Base-by-base conservation (phyloP, 176 grass and related monocot species). In the Carex kokanica region DNA sequence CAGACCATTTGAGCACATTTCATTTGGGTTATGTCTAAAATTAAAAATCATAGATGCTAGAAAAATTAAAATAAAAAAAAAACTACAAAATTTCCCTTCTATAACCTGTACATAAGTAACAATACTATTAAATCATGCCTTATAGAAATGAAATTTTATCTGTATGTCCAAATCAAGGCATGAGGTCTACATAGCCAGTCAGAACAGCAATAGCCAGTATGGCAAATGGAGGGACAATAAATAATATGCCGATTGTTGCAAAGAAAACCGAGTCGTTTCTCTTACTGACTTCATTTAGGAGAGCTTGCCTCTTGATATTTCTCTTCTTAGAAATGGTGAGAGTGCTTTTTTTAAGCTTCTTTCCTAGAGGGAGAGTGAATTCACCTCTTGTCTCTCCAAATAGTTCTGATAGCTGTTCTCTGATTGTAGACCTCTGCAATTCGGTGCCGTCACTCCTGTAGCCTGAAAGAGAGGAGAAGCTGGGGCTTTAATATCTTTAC, bases 181-280 rank as follows among this genome's bases (percentile, higher is more conserved):
- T 91, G 83, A 99, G 89, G 78, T 93, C 74, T 45, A 96, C 83
- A 85, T 92, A 95, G 20, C 97, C 97, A 83, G 93, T 96, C 13
- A 91, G 14, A 72, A 99, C 67, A 31, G 91, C 97, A 17, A 93
- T 88, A 29, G 89, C 86, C 61, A 99, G 80, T 78, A 99, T 96
- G 60, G 87, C 85, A 2, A 91, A 27, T 16, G 97, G 97, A 3
- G 97, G 97, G 34, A 92, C 86, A 17, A 96, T 88, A 53, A 99
- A 91, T 45, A 96, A 99, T 8, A 89, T 88, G 0, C 97, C 93
- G 8, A 99, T 82, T 0, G 91, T 85, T 1, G 97, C 91, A 17
- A 99, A 92, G 91, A 99, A 99, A 64, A 89, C 70, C 0, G 96
- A 99, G 61, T 99, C 93, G 1, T 99, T 95, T 56, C 91, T 74